Conservation (phyloP, 148 eudicot species). For the Persicaria maculosa region DNA sequence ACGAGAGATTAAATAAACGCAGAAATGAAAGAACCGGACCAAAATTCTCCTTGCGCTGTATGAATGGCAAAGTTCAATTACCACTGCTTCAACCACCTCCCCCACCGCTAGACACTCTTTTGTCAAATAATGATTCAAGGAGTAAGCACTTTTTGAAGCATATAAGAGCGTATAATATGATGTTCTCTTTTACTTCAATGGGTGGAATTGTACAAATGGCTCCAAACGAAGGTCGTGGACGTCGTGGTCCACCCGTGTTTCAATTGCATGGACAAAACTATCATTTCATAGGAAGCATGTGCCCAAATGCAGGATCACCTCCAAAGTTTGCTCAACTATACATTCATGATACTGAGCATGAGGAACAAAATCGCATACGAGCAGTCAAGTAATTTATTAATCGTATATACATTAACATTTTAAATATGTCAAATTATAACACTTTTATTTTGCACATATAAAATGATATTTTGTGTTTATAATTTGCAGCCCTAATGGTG, state of each 20-base stretch:
- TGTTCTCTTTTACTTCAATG: constrained; percentile 7
- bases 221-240: background rate
- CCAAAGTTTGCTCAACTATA: background rate
- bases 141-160: background rate
- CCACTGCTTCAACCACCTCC: too few relatives aligned
- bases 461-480: background rate
- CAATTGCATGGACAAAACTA: background rate
- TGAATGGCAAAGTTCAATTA: too few relatives aligned
- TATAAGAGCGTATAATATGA: background rate
- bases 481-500: background rate
- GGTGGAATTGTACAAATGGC: background rate
- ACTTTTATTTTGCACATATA: background rate
- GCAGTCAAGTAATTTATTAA: background rate
- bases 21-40: too few relatives aligned
- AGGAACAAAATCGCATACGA: background rate
- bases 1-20: too few relatives aligned
- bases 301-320: background rate
- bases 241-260: background rate
- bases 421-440: too few relatives aligned
- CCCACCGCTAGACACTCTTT: too few relatives aligned
- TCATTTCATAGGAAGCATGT: background rate
- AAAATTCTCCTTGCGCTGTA: too few relatives aligned
- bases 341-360: background rate
- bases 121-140: background rate
- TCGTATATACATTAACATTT: too few relatives aligned